Evolutionary conservation across 164 flowering plant genomes (phyloP).

Genomic region (Akebia trifoliata): DNA sequence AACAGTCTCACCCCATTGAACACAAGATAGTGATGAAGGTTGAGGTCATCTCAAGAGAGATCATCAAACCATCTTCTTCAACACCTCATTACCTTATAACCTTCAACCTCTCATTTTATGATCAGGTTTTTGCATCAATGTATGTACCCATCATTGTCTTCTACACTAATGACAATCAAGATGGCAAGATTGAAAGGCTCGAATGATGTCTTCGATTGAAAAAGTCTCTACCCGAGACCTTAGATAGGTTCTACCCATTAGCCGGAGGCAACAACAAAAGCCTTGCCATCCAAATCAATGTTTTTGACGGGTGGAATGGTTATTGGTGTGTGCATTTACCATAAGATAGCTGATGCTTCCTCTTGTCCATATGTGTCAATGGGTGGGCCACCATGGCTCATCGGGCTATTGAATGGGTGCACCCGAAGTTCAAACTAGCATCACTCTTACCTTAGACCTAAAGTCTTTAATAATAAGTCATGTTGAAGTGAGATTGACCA

Average conservation of each 20-base stretch:
- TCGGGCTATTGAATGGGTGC: conserved; percentile 1
- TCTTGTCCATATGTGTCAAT: conserved; percentile 27
- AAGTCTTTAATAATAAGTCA: background rate
- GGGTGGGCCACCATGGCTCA: conserved; percentile 37
- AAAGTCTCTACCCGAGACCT: background rate
- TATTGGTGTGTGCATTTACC: conserved; percentile 42
- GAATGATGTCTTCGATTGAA: background rate
- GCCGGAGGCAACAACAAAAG: conserved; percentile 3
- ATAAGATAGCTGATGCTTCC: conserved; percentile 39
- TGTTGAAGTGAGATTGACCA: too few relatives aligned
- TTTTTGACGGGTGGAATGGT: conserved; percentile 53
- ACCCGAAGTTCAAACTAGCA: conserved; percentile 22
- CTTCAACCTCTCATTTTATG: background rate
- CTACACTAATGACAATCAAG: too few relatives aligned
- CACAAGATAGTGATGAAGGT: too few relatives aligned
- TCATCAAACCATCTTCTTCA: conserved; percentile 19
- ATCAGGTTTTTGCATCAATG: conserved; percentile 2
- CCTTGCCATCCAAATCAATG: conserved; percentile 36
- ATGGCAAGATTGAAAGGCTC: background rate
- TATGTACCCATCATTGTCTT: conserved; percentile 12
- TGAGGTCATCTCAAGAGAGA: conserved; percentile 5
- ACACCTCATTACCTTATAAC: conserved; percentile 17
- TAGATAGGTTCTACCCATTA: background rate
- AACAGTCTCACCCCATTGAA: too few relatives aligned
- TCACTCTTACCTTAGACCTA: conserved; percentile 31